Base-by-base conservation (phyloP, 2,329 filamentous ascomycete genomes). In the Cercospora sp. region DNA sequence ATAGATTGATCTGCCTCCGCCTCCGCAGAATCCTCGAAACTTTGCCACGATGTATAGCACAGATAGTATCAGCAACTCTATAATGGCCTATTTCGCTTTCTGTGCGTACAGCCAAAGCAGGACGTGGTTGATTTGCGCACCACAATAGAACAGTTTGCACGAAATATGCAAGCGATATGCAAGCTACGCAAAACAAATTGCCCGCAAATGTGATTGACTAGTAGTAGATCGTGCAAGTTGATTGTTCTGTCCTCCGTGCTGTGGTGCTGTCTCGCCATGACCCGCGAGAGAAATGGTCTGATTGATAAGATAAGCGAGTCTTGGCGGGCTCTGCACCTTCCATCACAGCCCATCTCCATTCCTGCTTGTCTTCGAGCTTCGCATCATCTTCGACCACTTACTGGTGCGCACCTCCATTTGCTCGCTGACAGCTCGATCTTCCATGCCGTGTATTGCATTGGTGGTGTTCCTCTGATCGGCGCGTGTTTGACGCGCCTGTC, bases 261-360 rank as follows among this genome's bases (percentile, higher is more conserved):
- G 37, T 43, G 37, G 37, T 43, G 37, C 37, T 43, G 37, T 51
- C 45, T 51, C 45, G 45, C 45, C 45, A 51, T 24, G 21, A 51
- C 18, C 45, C 18, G 45, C 45, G 45, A 51, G 30, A 58, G 53
- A 58, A 13, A 58, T 58, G 24, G 53, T 18, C 26, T 58, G 49
- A 53, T 53, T 21, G 49, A 53, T 53, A 53, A 53, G 49, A 53
- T 53, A 24, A 58, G 53, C 53, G 53, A 58, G 53, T 28, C n/a
- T 34, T 58, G 49, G 18, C 18, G 18, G 43, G 4, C 18, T 51
- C 45, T 51, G 45, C 53, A 30, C 26, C 53, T 58, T 58, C 53
- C 53, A 58, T 34, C 53, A 30, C 53, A 30, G 13, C 26, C 53
- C 26, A 32, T 58, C 53, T 30, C 53, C 26, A 28, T 30, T 58